Evolutionary conservation across 106 monocot genomes (phyloP), one percentile per base, ranked within the genome.

Genomic region (Hemerocallis citrina): DNA sequence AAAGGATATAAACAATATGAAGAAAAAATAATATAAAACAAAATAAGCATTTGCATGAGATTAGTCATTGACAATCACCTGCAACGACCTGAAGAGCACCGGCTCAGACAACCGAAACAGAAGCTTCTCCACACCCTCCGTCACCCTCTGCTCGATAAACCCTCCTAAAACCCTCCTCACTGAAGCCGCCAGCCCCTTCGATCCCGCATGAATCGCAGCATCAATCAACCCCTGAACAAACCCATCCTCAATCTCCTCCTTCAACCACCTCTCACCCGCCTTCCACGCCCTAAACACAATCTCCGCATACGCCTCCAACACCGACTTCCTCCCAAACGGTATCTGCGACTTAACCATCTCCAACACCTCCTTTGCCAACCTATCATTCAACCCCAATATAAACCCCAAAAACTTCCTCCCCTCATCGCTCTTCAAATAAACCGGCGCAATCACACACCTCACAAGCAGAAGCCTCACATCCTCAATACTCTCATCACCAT

Each of bases 191-290:
- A 99, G 69, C 28, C 54, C 47, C 39, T 67, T 82, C 1, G 77
- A 75, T 15, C 68, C 70, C 1, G 88, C 92, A 62, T 79, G 72
- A 38, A 92, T 66, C 3, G 88, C 88, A 3, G 79, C 87, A 56
- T 99, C 98, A 36, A 99, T 69, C 64, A 96, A 45, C 29, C 78
- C 86, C 47, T 92, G 98, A 55, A 99, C 50, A 71, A 99, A 99
- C 9, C 63, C 79, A 66, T 79, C 62, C 71, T 88, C 98, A 38
- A 88, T 80, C 59, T 85, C 88, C 58, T 50, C 70, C 55, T 61
- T 85, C 37, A 80, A 34, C 23, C 38, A 61, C 9, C 59, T 73
- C 12, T 74, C 77, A 8, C 59, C 75, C 5, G 62, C 72, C 61
- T 82, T 99, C 98, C 98, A 99, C 22, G 73, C 72, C 73, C 77